Conservation (phyloP, 176 grass and related monocot genomes). For the Eremochloa ophiuroides region DNA sequence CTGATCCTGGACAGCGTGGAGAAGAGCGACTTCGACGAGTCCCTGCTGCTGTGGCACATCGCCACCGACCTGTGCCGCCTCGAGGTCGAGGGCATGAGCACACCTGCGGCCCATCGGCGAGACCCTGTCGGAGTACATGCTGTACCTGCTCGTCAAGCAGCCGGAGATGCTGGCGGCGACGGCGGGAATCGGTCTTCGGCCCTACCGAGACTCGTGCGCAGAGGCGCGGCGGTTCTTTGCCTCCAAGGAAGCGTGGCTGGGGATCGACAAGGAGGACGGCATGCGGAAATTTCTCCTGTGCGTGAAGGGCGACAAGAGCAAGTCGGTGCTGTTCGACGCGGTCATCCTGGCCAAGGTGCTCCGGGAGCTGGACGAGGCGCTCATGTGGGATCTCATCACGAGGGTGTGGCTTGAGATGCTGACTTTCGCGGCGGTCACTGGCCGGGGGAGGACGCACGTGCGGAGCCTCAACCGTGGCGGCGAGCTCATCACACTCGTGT, state of each 20-base stretch:
- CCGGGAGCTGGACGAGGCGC: background rate
- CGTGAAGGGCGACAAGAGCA: slow-evolving; percentile 24
- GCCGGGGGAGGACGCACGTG: slow-evolving; percentile 26
- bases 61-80: slow-evolving; percentile 32
- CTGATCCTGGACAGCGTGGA: background rate
- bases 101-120: no score
- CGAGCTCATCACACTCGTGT: slow-evolving; percentile 47
- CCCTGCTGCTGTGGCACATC: slow-evolving; percentile 38
- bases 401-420: slow-evolving; percentile 40
- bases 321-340: slow-evolving; percentile 43
- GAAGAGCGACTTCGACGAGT: slow-evolving; percentile 18
- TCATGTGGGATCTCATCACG: slow-evolving; percentile 14
- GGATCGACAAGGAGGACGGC: no score
- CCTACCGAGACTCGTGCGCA: slow-evolving; percentile 35
- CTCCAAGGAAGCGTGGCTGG: background rate
- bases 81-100: no score
- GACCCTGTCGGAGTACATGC: slow-evolving; percentile 47
- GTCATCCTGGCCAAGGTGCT: slow-evolving; percentile 37
- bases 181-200: slow-evolving; percentile 30
- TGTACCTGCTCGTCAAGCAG: slow-evolving; percentile 44
- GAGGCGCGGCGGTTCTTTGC: slow-evolving; percentile 27
- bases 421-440: slow-evolving; percentile 26
- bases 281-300: no score
- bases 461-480: slow-evolving; percentile 28
- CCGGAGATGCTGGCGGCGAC: slow-evolving; percentile 40